Evolutionary conservation across 2,329 filamentous ascomycete species (phyloP).

Genomic region (Fusarium paranaense): DNA sequence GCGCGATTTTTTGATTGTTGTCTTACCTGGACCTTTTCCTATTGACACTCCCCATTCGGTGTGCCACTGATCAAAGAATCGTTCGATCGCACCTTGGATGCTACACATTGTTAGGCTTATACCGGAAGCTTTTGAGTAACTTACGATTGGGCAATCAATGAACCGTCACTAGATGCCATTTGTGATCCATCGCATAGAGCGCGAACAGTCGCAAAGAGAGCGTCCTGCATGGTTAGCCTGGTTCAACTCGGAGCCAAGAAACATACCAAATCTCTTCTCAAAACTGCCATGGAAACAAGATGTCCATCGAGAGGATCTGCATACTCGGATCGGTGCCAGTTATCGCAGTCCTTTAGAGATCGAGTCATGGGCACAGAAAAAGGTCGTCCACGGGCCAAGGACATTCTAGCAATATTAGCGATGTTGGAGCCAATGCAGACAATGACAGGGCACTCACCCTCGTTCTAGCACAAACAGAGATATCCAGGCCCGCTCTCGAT

Average conservation of each 20-base stretch:
- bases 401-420: slow-evolving; percentile 60
- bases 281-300: slow-evolving; percentile 77
- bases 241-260: background rate
- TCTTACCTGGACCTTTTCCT: slow-evolving; percentile 62
- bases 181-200: slow-evolving; percentile 70
- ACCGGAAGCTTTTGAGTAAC: slow-evolving; percentile 10
- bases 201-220: slow-evolving; percentile 67
- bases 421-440: background rate
- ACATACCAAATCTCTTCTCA: slow-evolving; percentile 73
- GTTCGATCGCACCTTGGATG: slow-evolving; percentile 71
- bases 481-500: slow-evolving; percentile 77
- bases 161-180: slow-evolving; percentile 60
- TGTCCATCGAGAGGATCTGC: slow-evolving; percentile 76
- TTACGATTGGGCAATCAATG: slow-evolving; percentile 64
- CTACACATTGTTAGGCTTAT: slow-evolving; percentile 43
- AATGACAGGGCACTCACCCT: slow-evolving; percentile 57
- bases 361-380: slow-evolving; percentile 76
- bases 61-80: slow-evolving; percentile 75
- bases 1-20: fast-evolving
- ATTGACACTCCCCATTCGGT: slow-evolving; percentile 71
- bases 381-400: slow-evolving; percentile 74
- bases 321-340: slow-evolving; percentile 73
- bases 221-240: slow-evolving; percentile 54
- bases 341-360: slow-evolving; percentile 74
- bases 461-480: slow-evolving; percentile 78